These are phyloP conservation scores for Hydrangea macrophylla DNA, from an alignment of 148 eudicot genomes.

Conservation along the genomic window DNA sequence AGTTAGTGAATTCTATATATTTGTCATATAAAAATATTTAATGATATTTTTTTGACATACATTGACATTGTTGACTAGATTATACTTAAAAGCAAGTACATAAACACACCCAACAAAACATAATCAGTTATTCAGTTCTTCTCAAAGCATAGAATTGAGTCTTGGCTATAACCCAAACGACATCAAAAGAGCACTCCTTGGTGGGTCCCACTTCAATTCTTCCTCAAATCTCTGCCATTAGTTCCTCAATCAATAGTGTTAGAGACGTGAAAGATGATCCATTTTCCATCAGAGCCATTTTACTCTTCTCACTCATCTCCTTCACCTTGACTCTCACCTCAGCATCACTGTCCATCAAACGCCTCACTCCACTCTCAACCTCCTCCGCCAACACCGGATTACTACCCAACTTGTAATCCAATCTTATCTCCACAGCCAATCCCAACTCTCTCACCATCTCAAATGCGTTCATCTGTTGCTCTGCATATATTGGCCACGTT, in stretches of 20 bases:
- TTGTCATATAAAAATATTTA: too few species aligned
- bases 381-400: constrained; percentile 16
- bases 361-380: constrained; percentile 16
- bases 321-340: constrained; percentile 14
- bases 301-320: constrained; percentile 25
- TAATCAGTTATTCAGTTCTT: too few species aligned
- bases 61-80: too few species aligned
- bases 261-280: constrained; percentile 34
- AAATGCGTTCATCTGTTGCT: constrained; percentile 53
- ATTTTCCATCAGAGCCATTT: constrained; percentile 15
- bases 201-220: too few species aligned
- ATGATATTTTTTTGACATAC: too few species aligned
- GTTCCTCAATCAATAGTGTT: background rate
- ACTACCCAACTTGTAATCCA: constrained; percentile 23
- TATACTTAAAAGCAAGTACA: too few species aligned
- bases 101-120: too few species aligned
- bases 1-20: too few species aligned
- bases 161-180: too few species aligned
- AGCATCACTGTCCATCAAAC: constrained; percentile 23
- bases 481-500: constrained; percentile 42
- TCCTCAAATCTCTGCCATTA: too few species aligned
- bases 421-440: constrained; percentile 38
- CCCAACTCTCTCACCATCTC: constrained; percentile 33
- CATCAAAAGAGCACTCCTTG: too few species aligned
- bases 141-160: too few species aligned